Base-by-base conservation (phyloP, 495 filamentous ascomycete genomes). In the Thozetella sp. region DNA sequence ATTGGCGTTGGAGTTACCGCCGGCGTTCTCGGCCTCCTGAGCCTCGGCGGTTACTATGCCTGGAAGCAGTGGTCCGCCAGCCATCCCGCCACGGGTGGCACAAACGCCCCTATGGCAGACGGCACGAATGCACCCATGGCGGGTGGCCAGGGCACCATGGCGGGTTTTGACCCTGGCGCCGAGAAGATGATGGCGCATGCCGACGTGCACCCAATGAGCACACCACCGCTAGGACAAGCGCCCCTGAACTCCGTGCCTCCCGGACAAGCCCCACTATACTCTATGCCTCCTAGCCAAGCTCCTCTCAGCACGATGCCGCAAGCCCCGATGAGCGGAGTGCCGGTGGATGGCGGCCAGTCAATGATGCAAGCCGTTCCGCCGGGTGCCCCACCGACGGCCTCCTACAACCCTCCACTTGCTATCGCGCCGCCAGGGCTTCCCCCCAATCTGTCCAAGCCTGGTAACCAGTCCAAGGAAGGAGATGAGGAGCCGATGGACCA, bases 1-100 rank as follows among this genome's bases (percentile, higher is more conserved):
- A 54, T 66, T 22, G 68, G 66, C 19, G 51, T 66, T 2, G 63
- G 63, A 25, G 56, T 58, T 20, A 51, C 51, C 12, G 60, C 51
- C 3, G 51, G 40, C 9, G 40, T 63, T 6, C 30, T 59, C 2
- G 60, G 34, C 2, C 30, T 66, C n/a, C 60, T 51, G 6, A 60
- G 30, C 11, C 43, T 48, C 43, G 60, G 23, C 15, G 54, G 48
- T 12, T 63, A 58, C 37, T 48, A 24, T 25, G 60, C 55, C 0
- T 66, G 57, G 43, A 57, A 58, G 46, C 54, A 66, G 50, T 56
- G 9, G 43, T n/a, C 9, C n/a, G n/a, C 9, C 43, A 48, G 43
- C 4, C 10, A 10, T 66, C 22, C 22, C 13, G 15, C 22, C 27
- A 3, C 30, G 50, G 22, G 51, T 17, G 3, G 45, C 22, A 26